Base-by-base conservation (phyloP, 768 basidiomycete species). In the Leccinum arenicola region DNA sequence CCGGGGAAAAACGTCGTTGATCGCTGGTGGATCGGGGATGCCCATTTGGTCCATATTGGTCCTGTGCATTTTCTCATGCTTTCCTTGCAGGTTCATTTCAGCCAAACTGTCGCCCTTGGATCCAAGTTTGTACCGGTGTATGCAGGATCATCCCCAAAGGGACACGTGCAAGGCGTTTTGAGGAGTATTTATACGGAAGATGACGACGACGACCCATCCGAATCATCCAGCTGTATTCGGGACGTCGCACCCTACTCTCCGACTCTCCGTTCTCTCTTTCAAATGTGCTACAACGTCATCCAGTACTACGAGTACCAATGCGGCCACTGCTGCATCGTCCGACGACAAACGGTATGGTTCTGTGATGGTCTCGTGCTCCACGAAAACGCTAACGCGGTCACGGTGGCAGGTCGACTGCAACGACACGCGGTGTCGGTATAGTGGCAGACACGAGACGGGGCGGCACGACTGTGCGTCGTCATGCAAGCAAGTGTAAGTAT, bases 321-420 rank as follows among this genome's bases (percentile, higher is more conserved):
- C 60, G 15, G 57, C 14, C 76, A 81, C 58, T 61, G 62, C 5
- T 31, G 62, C 8, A 2, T 73, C 11, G 61, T 65, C 36, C 74
- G 65, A 61, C 67, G 68, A 12, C 75, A 79, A 54, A 74, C 52
- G 68, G 80, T 79, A 66, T 27, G 70, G 70, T 23, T 21, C 12
- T 52, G 56, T 12, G 55, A 12, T 48, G 11, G 47, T 23, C 23
- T 48, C 12, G 19, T n/a, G 19, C 29, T 17, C 6, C 33, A 47
- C 25, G 23, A 47, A 56, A 47, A 45, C 5, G 54, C 49, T 54
- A 17, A 51, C 31, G 17, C 14, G 55, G 49, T 55, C 17, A 51
- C 25, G n/a, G n/a, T 50, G 50, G 11, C 55, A 85, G 84, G 71
- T 85, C 15, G 84, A 84, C 61, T 85, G 84, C 61, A 75, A 78